Evolutionary conservation across 2,329 filamentous ascomycete genomes (phyloP).

Genomic region (Monosporascus sp.): DNA sequence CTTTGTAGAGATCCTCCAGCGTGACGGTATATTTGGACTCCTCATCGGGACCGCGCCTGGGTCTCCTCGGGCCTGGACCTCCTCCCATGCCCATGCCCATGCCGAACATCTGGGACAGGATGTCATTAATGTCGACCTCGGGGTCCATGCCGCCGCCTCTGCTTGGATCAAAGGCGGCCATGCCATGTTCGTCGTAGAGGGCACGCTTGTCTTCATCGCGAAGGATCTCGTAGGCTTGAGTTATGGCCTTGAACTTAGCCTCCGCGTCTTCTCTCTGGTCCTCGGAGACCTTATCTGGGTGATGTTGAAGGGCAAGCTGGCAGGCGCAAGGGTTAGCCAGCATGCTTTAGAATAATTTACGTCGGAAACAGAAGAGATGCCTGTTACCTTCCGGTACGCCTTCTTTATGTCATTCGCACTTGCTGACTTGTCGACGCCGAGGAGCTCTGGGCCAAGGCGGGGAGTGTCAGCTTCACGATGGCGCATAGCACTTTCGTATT

Average conservation of each 20-base stretch:
- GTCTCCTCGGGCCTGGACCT: slow-evolving; percentile 48
- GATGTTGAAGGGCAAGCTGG: slow-evolving; percentile 78
- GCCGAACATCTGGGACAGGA: slow-evolving; percentile 88
- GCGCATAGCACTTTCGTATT: neutral
- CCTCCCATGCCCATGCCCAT: slow-evolving; percentile 50
- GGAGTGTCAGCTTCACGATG: slow-evolving; percentile 6
- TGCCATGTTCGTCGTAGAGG: slow-evolving; percentile 89
- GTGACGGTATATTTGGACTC: slow-evolving; percentile 88
- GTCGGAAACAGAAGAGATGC: neutral
- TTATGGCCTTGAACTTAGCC: slow-evolving; percentile 85
- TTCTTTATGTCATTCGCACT: slow-evolving; percentile 84
- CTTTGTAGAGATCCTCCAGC: slow-evolving; percentile 94
- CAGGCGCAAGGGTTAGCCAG: slow-evolving; percentile 3
- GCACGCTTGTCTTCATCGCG: slow-evolving; percentile 90
- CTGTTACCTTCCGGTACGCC: slow-evolving; percentile 81
- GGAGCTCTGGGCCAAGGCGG: slow-evolving; percentile 56
- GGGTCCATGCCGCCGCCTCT: slow-evolving; percentile 58
- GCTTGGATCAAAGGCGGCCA: slow-evolving; percentile 86
- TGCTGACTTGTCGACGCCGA: slow-evolving; percentile 68
- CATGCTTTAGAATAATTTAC: neutral
- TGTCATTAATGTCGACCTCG: slow-evolving; percentile 85
- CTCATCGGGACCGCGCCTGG: slow-evolving; percentile 73
- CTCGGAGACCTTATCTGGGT: slow-evolving; percentile 93
- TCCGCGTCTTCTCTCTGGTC: slow-evolving; percentile 81
- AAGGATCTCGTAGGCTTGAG: slow-evolving; percentile 95